Percentiles rank a stretch among this genome's conserved stretches.
Conservation (phyloP, 441 rosid species). For the Gossypium armourianum region DNA sequence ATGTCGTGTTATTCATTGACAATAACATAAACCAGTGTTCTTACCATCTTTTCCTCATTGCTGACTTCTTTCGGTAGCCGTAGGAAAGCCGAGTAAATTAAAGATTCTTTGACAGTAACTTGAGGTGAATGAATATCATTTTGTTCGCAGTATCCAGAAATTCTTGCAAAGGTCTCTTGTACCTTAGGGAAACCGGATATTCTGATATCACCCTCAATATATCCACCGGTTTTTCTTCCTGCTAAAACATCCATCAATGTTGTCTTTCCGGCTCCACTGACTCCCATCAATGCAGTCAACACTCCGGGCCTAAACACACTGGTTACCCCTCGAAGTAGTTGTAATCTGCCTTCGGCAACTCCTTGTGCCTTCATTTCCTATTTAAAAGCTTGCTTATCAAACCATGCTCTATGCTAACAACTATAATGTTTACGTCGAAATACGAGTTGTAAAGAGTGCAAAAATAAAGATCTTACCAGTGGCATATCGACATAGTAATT, state of each 20-base stretch:
- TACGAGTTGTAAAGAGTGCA: neutral
- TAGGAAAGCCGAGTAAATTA: constrained; percentile 80
- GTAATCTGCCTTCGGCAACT: constrained; percentile 50
- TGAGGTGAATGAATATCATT: constrained; percentile 82
- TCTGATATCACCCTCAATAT: constrained; percentile 68
- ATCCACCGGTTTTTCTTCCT: constrained; percentile 80
- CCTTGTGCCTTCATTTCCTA: constrained; percentile 89
- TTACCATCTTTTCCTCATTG: constrained; percentile 60
- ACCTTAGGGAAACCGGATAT: constrained; percentile 73
- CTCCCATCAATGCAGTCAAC: constrained; percentile 92
- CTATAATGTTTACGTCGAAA: neutral
- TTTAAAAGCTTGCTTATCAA: neutral
- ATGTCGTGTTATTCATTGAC: neutral
- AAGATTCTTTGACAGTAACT: constrained; percentile 70
- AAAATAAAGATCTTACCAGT: constrained; percentile 32
- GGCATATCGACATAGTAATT: constrained; percentile 86
- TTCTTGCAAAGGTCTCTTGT: constrained; percentile 85
- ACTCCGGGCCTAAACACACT: constrained; percentile 83
- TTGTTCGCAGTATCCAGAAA: constrained; percentile 91
- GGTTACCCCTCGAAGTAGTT: constrained; percentile 55
- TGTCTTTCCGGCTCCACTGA: constrained; percentile 95
- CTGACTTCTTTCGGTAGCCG: constrained; percentile 64
- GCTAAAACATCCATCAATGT: constrained; percentile 93
- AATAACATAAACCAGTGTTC: neutral
- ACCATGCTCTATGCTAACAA: neutral